Evolutionary conservation across 345 rosid species (phyloP).

Genomic region (Boechera retrofracta): DNA sequence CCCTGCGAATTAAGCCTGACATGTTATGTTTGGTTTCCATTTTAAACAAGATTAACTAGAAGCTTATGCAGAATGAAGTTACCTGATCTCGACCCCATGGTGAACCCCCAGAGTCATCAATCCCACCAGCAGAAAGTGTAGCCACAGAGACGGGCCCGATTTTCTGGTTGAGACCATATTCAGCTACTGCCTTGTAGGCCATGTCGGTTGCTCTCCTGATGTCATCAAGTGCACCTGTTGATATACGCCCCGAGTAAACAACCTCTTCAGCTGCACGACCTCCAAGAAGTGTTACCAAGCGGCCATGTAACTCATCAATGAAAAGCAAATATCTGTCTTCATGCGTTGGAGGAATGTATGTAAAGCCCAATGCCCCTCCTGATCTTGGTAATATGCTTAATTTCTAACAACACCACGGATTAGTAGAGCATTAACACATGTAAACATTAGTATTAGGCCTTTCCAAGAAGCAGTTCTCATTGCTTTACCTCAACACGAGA

Average conservation of each 20-base stretch:
- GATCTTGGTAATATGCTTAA: conserved; percentile 96
- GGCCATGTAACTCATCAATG: conserved; percentile 92
- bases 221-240: conserved; percentile 98
- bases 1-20: conserved; percentile 55
- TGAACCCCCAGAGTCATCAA: conserved; percentile 72
- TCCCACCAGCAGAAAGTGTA: conserved; percentile 90
- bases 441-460: background rate
- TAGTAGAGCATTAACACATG: background rate
- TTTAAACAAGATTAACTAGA: background rate
- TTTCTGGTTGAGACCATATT: conserved; percentile 89
- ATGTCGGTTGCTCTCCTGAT: conserved; percentile 91
- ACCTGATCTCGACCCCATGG: conserved; percentile 97
- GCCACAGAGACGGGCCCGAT: conserved; percentile 89
- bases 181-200: conserved; percentile 97
- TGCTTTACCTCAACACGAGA: conserved; percentile 83
- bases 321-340: conserved; percentile 95
- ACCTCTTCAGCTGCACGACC: conserved; percentile 99
- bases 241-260: conserved; percentile 85
- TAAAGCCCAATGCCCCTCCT: conserved; percentile 97
- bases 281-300: conserved; percentile 95
- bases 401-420: conserved; percentile 57
- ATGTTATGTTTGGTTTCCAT: conserved; percentile 16
- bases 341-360: conserved; percentile 77
- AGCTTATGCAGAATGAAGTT: background rate
- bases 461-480: background rate